Base-by-base conservation (phyloP, 2,329 filamentous ascomycete species). In the Aspergillus ustus region DNA sequence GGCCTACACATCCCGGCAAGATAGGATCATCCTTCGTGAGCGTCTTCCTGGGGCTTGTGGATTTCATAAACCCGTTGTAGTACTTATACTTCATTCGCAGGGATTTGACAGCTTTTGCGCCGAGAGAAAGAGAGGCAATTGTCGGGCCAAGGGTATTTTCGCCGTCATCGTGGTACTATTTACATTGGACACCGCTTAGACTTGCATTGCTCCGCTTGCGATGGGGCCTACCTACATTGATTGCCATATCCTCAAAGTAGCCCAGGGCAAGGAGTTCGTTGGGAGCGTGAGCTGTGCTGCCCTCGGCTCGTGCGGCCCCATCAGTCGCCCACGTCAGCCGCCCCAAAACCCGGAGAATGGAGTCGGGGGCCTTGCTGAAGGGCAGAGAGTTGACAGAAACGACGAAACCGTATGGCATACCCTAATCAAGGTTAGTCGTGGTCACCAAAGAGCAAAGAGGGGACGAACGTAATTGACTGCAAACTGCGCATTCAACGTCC, bases 341-440 rank as follows among this genome's bases (percentile, higher is more conserved):
- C 1, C 80, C 80, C 4, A 85, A 75, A 0, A 80, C 79, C 11
- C 73, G 70, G 13, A 77, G 77, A 9, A 87, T 78, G 1, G 75
- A 73, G 1, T 66, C 61, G 1, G 79, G 78, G 1, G 81, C 78
- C 29, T 77, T 74, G 9, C 68, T 67, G 56, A 84, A 84, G 0
- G 73, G 69, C 29, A 73, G 75, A 4, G 78, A 81, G 19, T 77
- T 73, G 6, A 82, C 81, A 1, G 78, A 76, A 6, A 84, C 84
- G 34, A 87, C 77, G 69, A 84, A 87, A 61, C 87, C 87, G 70
- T 87, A 87, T 0, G 84, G 84, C 80, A 85, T 84, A 3, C 85
- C 85, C 75, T 83, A 31, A 15, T 13, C 53, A 22, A 7, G 29
- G 52, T 67, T 19, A 69, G 52, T 54, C 11, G 4, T 6, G 28